Conservation (phyloP, 202 grass and related monocot species). For the Sporobolus alterniflorus region DNA sequence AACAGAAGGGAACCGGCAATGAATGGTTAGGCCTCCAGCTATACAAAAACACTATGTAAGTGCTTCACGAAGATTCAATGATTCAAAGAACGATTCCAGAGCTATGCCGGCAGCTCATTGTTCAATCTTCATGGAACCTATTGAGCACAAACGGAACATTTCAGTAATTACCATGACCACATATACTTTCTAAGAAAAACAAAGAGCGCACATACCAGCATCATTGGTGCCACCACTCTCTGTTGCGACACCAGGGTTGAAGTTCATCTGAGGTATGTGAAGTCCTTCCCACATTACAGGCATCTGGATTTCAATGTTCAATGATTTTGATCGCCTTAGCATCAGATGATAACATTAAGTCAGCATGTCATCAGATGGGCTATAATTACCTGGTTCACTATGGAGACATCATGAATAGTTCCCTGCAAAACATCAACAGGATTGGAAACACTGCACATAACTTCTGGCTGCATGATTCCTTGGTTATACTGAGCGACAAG, state of each 20-base stretch:
- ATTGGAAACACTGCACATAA: conserved; percentile 57
- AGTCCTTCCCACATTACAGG: conserved; percentile 60
- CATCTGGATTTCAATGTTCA: conserved; percentile 53
- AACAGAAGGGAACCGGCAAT: conserved; percentile 37
- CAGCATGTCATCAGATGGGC: conserved; percentile 5
- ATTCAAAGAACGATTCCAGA: conserved; percentile 14
- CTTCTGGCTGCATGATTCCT: conserved; percentile 68
- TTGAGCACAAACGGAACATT: conserved; percentile 10
- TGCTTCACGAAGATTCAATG: conserved; percentile 33
- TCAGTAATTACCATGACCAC: background rate
- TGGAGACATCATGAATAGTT: conserved; percentile 46
- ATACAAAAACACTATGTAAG: conserved; percentile 50
- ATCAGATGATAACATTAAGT: background rate
- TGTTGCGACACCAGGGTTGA: conserved; percentile 33
- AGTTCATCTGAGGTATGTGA: conserved; percentile 55
- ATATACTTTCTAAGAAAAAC: background rate
- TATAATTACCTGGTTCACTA: conserved; percentile 59
- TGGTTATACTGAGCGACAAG: conserved; percentile 51
- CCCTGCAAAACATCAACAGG: conserved; percentile 42
- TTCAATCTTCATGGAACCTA: conserved; percentile 65
- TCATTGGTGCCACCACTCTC: conserved; percentile 48
- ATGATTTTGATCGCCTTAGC: conserved; percentile 6
- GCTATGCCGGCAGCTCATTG: conserved; percentile 37
- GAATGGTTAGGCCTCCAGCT: conserved; percentile 61
- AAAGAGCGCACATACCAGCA: conserved; percentile 34